Percentiles rank a stretch among this genome's conserved stretches.
phyloP scores from a whole-genome alignment of 345 rosid species.

The Bruguiera gymnorhiza region DNA sequence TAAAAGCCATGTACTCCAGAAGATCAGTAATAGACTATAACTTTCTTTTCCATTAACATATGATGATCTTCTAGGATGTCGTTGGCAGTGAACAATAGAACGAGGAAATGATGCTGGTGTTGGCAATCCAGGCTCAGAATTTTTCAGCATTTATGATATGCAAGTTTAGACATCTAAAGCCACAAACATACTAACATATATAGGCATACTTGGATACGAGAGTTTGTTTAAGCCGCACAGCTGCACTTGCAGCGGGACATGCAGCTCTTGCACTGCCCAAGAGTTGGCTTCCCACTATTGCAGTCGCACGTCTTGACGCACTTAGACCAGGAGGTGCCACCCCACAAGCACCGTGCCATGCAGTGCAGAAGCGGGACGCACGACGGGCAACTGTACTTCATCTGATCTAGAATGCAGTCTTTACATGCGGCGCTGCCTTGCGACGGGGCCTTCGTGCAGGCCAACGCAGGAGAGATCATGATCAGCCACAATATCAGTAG shows the following conservation, averaged over 20 bases:
- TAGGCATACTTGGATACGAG: no score
- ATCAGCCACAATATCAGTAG: constrained; percentile 14
- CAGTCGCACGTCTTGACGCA: constrained; percentile 54
- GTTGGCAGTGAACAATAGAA: no score
- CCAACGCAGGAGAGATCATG: constrained; percentile 15
- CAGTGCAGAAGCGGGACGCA: constrained; percentile 59
- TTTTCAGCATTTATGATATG: not conserved
- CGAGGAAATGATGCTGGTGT: no score
- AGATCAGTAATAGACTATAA: no score
- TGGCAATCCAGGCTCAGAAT: not conserved
- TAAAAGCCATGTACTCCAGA: no score
- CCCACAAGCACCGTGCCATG: constrained; percentile 84
- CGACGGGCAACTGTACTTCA: constrained; percentile 51
- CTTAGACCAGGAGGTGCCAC: constrained; percentile 39
- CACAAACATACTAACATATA: not conserved
- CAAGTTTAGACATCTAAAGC: constrained; percentile 5
- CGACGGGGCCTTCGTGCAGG: constrained; percentile 23
- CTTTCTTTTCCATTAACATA: not conserved
- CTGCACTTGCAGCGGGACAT: constrained; percentile 69
- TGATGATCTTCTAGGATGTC: no score
- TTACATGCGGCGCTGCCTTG: constrained; percentile 35
- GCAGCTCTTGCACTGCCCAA: constrained; percentile 63
- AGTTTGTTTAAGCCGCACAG: constrained; percentile 19
- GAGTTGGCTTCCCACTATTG: constrained; percentile 39
- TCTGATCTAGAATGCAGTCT: constrained; percentile 48